Base-by-base conservation (phyloP, 306 rosid genomes). In the Inga laurina region DNA sequence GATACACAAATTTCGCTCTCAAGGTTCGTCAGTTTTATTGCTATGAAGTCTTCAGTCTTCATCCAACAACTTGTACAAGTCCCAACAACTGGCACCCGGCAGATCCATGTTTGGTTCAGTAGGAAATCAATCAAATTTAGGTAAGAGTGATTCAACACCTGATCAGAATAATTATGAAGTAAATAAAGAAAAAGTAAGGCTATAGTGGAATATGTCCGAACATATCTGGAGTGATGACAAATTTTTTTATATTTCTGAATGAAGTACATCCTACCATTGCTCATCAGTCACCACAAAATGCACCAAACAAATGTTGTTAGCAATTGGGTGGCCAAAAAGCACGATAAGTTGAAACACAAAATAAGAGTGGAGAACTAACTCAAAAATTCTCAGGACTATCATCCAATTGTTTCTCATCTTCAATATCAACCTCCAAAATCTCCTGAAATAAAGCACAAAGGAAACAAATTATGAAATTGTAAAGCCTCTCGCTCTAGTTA, bases 351-450 rank as follows among this genome's bases (percentile, higher is more conserved):
- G 35, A 59, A 46, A 24, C 56, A 78, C n/a, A 72, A 61, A 6
- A 19, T 12, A 73, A 74, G 35, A 56, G 54, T 6, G 41, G 51
- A 4, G 19, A 57, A 32, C 45, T 67, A 83, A 65, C 88, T 89
- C 85, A 93, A 82, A 93, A 96, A 88, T 84, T 96, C 72, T 80
- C 93, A 19, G 98, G 98, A 75, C 98, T 93, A 24, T 96, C 99
- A 82, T 96, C 99, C 93, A 96, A 83, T 88, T 96, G 99, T 85
- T 90, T 91, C 91, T 93, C 94, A 45, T 93, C 91, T 90, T 96
- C 97, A 74, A 96, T 86, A 46, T 92, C 98, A 48, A 96, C 98
- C 90, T 96, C 99, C 83, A 96, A 85, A 77, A 96, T 93, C 90
- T 96, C 99, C 99, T 92, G 91, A 69, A 74, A 74, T 19, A 8